phyloP scores from a whole-genome alignment of 2,329 filamentous ascomycete species.

The Apiospora kogelbergensis region DNA sequence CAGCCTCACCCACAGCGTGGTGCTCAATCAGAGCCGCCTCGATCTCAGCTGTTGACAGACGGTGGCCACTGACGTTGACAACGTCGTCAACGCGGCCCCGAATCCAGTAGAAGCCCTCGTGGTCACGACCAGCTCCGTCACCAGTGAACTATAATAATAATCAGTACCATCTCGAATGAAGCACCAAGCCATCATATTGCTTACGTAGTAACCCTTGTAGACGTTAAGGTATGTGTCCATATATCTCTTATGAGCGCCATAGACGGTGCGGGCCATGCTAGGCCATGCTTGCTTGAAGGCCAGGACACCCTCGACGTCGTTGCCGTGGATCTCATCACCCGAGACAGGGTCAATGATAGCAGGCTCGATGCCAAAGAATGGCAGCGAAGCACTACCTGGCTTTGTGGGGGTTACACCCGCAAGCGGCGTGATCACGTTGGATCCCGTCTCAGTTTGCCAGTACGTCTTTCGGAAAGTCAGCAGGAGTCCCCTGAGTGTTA shows the following conservation, averaged over 20 bases:
- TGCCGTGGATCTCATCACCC: conserved; percentile 88
- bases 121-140: conserved; percentile 92
- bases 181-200: conserved; percentile 34
- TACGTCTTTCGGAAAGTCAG: conserved; percentile 68
- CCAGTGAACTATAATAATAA: conserved; percentile 68
- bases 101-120: conserved; percentile 99
- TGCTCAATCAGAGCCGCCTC: conserved; percentile 96
- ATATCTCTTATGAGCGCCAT: conserved; percentile 96
- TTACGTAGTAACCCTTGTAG: conserved; percentile 96
- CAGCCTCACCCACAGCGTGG: conserved; percentile 84
- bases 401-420: conserved; percentile 95
- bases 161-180: conserved; percentile 14
- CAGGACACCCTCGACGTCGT: conserved; percentile 95
- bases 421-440: conserved; percentile 90
- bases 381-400: conserved; percentile 90
- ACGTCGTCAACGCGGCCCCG: conserved; percentile 97
- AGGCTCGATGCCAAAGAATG: conserved; percentile 98
- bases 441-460: conserved; percentile 99
- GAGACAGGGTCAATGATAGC: conserved; percentile 96
- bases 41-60: conserved; percentile 95
- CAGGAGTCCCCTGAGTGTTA: neutral
- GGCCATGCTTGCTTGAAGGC: conserved; percentile 98
- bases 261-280: conserved; percentile 97
- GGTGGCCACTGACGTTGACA: conserved; percentile 95
- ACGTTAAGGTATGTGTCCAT: conserved; percentile 98